These are phyloP conservation scores for Fusarium clavum DNA, from an alignment of 2,329 filamentous ascomycete species.

Conservation along the genomic window DNA sequence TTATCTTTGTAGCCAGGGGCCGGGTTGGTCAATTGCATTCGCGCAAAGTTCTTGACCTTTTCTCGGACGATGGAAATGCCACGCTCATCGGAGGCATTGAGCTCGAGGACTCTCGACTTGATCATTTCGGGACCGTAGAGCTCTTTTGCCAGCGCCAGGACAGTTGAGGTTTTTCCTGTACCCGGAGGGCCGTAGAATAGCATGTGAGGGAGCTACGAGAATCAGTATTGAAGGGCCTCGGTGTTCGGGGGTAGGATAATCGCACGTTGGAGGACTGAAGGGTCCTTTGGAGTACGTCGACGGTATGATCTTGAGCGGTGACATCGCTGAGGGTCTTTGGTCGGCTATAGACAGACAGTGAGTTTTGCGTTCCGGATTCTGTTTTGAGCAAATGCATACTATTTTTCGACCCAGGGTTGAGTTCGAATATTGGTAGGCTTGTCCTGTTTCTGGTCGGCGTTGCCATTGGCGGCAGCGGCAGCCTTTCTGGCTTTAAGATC, in stretches of 20 bases:
- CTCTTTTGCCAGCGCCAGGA: conserved; percentile 96
- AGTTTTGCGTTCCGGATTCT: not conserved
- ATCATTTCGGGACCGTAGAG: conserved; percentile 96
- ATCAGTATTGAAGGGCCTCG: conserved; percentile 8
- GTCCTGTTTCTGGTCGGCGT: conserved; percentile 73
- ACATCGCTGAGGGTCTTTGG: conserved; percentile 96
- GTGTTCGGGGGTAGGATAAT: not conserved
- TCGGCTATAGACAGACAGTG: conserved; percentile 67
- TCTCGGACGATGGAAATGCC: conserved; percentile 97
- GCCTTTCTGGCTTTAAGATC: conserved; percentile 92
- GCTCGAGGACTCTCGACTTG: conserved; percentile 93
- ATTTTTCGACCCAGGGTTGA: conserved; percentile 99
- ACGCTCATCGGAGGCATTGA: conserved; percentile 98
- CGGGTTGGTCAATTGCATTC: conserved; percentile 90
- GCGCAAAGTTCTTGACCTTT: conserved; percentile 98
- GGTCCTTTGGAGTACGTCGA: conserved; percentile 90
- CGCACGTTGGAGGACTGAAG: conserved; percentile 91
- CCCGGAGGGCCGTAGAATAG: conserved; percentile 98
- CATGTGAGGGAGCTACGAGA: conserved; percentile 85
- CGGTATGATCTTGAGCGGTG: conserved; percentile 96
- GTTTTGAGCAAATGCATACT: conserved; percentile 67
- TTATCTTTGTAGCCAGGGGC: conserved; percentile 73
- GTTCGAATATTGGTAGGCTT: conserved; percentile 69
- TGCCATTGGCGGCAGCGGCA: conserved; percentile 75
- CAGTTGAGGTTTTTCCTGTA: conserved; percentile 97